Evolutionary conservation across 306 rosid species (phyloP), one percentile per base, ranked within the genome.

Genomic region (Sicyos edulis): DNA sequence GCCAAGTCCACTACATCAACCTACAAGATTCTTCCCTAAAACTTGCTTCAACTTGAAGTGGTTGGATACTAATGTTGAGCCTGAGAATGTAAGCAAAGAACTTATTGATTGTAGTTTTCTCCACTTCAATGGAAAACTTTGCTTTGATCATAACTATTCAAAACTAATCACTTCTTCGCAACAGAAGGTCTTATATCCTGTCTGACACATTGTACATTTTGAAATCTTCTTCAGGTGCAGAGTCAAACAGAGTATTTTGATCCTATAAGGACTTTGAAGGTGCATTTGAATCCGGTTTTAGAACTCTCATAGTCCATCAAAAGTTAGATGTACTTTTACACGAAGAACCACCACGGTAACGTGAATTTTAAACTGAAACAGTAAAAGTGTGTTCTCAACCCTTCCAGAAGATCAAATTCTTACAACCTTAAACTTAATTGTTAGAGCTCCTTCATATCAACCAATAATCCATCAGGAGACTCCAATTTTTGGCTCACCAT

Each of bases 1-100:
- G 53, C 17, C 19, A 40, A 42, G 53, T 64, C 53, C 14, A n/a
- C 21, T 10, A 40, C 44, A 42, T 40, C 16, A 64, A 40, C 52
- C 70, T n/a, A n/a, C 15, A 40, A 8, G 50, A 64, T 34, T 64
- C n/a, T 37, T 34, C 50, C 69, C 51, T 9, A 51, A 62, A 62
- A 62, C 24, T 62, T 37, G 11, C 24, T 62, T 42, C 13, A 37
- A 42, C 47, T 62, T 62, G 69, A 37, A 62, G 69, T 37, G 69
- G 50, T 37, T 37, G 45, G 13, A 62, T n/a, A 62, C 40, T 8
- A 8, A 62, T 16, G 51, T 37, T 1, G 69, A 8, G 51, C 26
- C 42, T 29, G 44, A 13, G 44, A 60, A 60, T 60, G 7, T 60
- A 13, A 62, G 4, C 5, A 37, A 16, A 40, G 51, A 37, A 63